Evolutionary conservation across 768 basidiomycete species (phyloP), one percentile per base, ranked within the genome.

Genomic region (Ramaria rubella): DNA sequence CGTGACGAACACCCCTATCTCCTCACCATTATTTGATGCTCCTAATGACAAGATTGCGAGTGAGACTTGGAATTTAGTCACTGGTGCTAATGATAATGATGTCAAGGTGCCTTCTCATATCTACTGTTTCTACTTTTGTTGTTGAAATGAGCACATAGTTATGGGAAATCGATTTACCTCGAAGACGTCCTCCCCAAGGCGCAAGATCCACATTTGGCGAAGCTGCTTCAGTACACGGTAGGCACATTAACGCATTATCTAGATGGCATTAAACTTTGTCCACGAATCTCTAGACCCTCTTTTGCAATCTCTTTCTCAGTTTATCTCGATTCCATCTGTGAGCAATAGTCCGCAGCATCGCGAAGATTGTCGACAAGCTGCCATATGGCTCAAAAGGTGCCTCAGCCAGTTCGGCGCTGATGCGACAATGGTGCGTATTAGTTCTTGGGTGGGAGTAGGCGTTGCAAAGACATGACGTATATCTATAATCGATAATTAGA

Each of bases 331-430:
- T 40, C 90, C 85, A 1, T 95, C 93, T 44, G 80, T 99, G 49
- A 93, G 90, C 64, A 81, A 78, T 48, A 76, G 77, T 55, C 77
- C 81, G 1, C 65, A 71, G 1, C 81, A 88, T 65, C 77, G 82
- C 55, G 91, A 92, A 68, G 87, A 94, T 66, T 99, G 96, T 67
- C 80, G 93, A 52, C 95, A 98, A 66, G 90, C 92, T 1, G 94
- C 93, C 5, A 86, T 94, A 43, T 94, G 93, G 85, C 71, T 98
- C 55, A 87, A 87, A 65, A 93, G 91, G 62, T 90, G 90, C 63
- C 73, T 99, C 15, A 78, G 77, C 1, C 90, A 95, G 68, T 79
- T 98, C 19, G 96, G 96, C 15, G 94, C 94, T 2, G 79, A 86
- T 34, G 81, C 93, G 0, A 73, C 77, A 8, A 73, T 98, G 44